A percentile compares a stretch with the other conserved stretches of the same genome.
Evolutionary conservation across 495 filamentous ascomycete genomes (phyloP).

Genomic region (Penicillium nucicola): DNA sequence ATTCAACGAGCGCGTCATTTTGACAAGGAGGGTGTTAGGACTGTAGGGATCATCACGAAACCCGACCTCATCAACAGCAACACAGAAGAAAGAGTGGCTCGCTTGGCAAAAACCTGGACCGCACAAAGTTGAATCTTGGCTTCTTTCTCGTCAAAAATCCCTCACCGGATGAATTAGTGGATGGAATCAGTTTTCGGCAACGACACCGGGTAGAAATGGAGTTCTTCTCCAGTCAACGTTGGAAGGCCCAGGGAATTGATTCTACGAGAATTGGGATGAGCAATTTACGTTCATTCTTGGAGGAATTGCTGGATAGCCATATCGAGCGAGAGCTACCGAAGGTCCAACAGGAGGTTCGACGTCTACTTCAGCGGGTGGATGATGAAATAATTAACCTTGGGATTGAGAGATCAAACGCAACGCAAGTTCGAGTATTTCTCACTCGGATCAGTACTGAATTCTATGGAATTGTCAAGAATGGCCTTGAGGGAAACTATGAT

Average conservation of each 20-base stretch:
- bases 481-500: too few species aligned
- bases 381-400: conserved; percentile 14
- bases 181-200: too few species aligned
- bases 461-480: too few species aligned
- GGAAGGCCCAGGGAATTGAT: conserved; percentile 17
- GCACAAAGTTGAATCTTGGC: conserved; percentile 41
- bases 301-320: conserved; percentile 22
- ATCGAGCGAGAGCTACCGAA: conserved; percentile 27
- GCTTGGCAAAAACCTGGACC: conserved; percentile 40
- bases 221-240: conserved; percentile 18
- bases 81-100: conserved; percentile 27
- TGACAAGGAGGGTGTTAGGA: conserved; percentile 44
- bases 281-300: conserved; percentile 19
- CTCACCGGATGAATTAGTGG: conserved; percentile 15
- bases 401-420: too few species aligned
- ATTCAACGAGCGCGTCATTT: conserved; percentile 40
- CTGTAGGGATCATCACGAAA: conserved; percentile 56
- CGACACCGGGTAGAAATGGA: conserved; percentile 6
- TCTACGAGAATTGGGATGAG: conserved; percentile 18
- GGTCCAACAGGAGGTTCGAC: conserved; percentile 16
- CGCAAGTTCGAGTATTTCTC: too few species aligned
- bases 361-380: conserved; percentile 2
- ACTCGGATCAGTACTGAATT: too few species aligned
- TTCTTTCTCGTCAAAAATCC: conserved; percentile 47
- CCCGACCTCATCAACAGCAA: conserved; percentile 41